These are phyloP conservation scores for Dothideomycetes sp. DNA, from an alignment of 2,329 filamentous ascomycete genomes.

Conservation along the genomic window DNA sequence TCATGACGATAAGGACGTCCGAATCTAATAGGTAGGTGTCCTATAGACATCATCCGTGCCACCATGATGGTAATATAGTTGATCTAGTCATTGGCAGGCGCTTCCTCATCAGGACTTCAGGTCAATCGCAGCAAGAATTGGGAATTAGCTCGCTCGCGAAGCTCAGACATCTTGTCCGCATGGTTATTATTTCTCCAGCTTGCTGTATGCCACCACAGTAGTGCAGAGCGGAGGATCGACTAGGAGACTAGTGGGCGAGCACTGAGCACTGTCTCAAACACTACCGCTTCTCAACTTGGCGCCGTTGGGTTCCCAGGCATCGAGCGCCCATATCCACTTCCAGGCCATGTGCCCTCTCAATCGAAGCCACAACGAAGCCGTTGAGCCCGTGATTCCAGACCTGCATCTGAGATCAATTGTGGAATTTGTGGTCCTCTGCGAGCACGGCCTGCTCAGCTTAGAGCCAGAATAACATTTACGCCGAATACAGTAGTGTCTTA, in stretches of 20 bases:
- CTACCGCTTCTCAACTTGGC: slow-evolving; percentile 6
- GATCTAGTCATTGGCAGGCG: too few species aligned
- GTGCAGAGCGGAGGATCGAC: too few species aligned
- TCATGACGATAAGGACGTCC: too few species aligned
- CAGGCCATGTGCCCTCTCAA: slow-evolving; percentile 5
- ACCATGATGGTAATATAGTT: too few species aligned
- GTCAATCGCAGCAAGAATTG: too few species aligned
- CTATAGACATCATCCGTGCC: too few species aligned
- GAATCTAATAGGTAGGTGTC: too few species aligned
- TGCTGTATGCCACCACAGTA: too few species aligned
- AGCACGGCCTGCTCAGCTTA: slow-evolving; percentile 3
- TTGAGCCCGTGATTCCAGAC: slow-evolving; percentile 10
- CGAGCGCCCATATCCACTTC: slow-evolving; percentile 7
- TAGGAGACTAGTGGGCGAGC: slow-evolving; percentile 9
- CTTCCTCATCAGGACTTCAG: too few species aligned
- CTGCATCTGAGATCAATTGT: slow-evolving; percentile 7
- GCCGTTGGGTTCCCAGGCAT: slow-evolving; percentile 10
- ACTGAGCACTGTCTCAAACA: slow-evolving; percentile 8
- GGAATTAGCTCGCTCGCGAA: too few species aligned
- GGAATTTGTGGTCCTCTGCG: slow-evolving; percentile 7
- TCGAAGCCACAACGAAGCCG: slow-evolving; percentile 10
- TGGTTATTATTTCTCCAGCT: too few species aligned
- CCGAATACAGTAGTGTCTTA: slow-evolving; percentile 12
- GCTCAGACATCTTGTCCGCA: too few species aligned
- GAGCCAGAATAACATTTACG: slow-evolving; percentile 12